Base-by-base conservation (phyloP, 108 stramenopile genomes). In the Conticribra guillardii region DNA sequence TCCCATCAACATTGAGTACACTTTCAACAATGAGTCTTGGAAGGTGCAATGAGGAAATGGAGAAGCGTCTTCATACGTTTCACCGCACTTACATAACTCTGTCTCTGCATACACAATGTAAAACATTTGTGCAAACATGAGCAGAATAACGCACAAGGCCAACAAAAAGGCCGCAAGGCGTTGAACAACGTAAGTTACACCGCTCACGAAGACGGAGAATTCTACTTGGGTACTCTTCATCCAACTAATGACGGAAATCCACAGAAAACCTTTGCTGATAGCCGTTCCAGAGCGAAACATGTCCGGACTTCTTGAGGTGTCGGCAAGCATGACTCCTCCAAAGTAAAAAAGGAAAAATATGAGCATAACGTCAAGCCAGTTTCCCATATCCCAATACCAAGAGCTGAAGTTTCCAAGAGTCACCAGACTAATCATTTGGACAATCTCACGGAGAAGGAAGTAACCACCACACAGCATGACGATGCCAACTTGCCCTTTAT, bases 71-170 rank as follows among this genome's bases (percentile, higher is more conserved):
- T 50, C 37, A 30, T 46, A 19, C 16, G 50, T 33, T 9, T 60
- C 58, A 54, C 18, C 28, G 23, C 79, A 80, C 56, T 30, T 0
- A 46, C 91, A 92, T 3, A 80, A 59, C 0, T 67, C 67, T 21
- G 73, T 72, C 37, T 90, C 76, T 4, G 69, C 81, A 74, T 90
- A 94, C 23, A 91, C 78, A 49, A 90, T 76, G 65, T 74, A 91
- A 57, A 94, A 94, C 89, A 91, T 94, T 67, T 90, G 89, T 4
- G 90, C 90, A 80, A 94, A 94, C 50, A 88, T 88, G 29, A 94
- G 54, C 81, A 94, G 76, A 54, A 91, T 90, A 37, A 89, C 82
- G 19, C 62, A 60, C 56, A 94, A 83, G 37, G 89, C 88, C 73
- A 90, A 71, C 50, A 94, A 70, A 65, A 94, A 94, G 24, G 90